A percentile compares a stretch with the other conserved stretches of the same genome.
Evolutionary conservation across 2,329 filamentous ascomycete species (phyloP).

Genomic region (Colletotrichum sp.): DNA sequence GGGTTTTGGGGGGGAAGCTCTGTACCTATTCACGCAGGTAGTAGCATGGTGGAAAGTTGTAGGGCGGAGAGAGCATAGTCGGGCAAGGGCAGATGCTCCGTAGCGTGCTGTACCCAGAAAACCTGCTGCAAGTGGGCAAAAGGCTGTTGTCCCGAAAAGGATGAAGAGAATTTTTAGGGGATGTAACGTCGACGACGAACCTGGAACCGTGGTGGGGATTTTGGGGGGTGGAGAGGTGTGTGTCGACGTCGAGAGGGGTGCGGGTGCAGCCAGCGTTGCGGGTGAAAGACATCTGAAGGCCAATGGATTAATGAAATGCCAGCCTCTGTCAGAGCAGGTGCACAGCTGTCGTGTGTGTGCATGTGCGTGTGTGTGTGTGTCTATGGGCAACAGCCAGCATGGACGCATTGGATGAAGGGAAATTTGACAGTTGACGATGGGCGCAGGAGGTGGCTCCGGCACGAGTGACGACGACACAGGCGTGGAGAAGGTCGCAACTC

Average conservation of each 20-base stretch:
- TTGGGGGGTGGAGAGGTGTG: neutral
- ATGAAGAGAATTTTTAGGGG: conserved; percentile 15
- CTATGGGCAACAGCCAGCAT: neutral
- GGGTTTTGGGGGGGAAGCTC: neutral
- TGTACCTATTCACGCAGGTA: neutral
- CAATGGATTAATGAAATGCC: neutral
- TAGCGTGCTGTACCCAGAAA: neutral
- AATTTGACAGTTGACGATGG: conserved; percentile 1
- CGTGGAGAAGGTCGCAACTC: conserved; percentile 11
- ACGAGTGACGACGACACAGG: neutral
- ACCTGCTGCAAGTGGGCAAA: neutral
- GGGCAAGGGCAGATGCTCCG: neutral
- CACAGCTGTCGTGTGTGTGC: neutral
- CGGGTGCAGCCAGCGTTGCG: neutral
- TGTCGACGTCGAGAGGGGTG: neutral
- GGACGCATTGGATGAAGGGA: conserved; percentile 8
- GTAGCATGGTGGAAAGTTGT: neutral
- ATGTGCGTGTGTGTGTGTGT: no score
- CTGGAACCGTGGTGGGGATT: conserved; percentile 17
- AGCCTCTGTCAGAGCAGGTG: neutral
- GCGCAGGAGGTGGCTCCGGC: conserved; percentile 13
- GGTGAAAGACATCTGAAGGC: neutral
- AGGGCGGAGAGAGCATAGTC: neutral
- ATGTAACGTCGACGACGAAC: conserved; percentile 22
- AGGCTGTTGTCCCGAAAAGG: conserved; percentile 7